A percentile compares a stretch with the other conserved stretches of the same genome.
Conservation (phyloP, 106 monocot genomes). For the Hemerocallis citrina region DNA sequence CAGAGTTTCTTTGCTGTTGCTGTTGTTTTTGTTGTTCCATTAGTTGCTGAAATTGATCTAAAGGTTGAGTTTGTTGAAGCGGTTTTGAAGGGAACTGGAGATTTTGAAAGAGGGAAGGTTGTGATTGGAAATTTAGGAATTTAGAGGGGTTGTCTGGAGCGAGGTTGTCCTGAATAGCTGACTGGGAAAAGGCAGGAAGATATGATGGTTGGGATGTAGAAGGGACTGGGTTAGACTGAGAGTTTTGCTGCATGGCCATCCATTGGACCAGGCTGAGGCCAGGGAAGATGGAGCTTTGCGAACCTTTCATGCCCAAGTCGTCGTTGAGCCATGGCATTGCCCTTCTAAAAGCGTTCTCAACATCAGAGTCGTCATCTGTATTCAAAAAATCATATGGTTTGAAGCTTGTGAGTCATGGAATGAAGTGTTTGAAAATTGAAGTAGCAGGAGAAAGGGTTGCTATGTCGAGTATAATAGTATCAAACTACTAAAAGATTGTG, state of each 20-base stretch:
- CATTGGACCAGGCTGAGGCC: slow-evolving; percentile 79
- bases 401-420: too few species aligned
- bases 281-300: slow-evolving; percentile 46
- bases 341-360: slow-evolving; percentile 49
- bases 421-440: too few species aligned
- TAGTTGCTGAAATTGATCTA: slow-evolving; percentile 33
- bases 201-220: slow-evolving; percentile 33
- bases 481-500: too few species aligned
- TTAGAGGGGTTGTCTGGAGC: slow-evolving; percentile 30
- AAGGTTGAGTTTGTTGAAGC: slow-evolving; percentile 29
- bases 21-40: slow-evolving; percentile 21
- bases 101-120: slow-evolving; percentile 24
- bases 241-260: slow-evolving; percentile 82
- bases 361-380: slow-evolving; percentile 59
- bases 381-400: neutral
- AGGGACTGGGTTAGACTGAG: slow-evolving; percentile 29
- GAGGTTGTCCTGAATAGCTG: slow-evolving; percentile 21
- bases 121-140: slow-evolving; percentile 52
- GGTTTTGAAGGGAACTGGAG: slow-evolving; percentile 35
- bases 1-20: slow-evolving; percentile 5
- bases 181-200: slow-evolving; percentile 36
- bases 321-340: slow-evolving; percentile 76
- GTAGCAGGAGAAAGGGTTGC: too few species aligned
- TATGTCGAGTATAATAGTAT: too few species aligned
- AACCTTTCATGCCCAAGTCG: slow-evolving; percentile 51